phyloP scores from a whole-genome alignment of 495 filamentous ascomycete genomes.

The Podospora tetraspora region DNA sequence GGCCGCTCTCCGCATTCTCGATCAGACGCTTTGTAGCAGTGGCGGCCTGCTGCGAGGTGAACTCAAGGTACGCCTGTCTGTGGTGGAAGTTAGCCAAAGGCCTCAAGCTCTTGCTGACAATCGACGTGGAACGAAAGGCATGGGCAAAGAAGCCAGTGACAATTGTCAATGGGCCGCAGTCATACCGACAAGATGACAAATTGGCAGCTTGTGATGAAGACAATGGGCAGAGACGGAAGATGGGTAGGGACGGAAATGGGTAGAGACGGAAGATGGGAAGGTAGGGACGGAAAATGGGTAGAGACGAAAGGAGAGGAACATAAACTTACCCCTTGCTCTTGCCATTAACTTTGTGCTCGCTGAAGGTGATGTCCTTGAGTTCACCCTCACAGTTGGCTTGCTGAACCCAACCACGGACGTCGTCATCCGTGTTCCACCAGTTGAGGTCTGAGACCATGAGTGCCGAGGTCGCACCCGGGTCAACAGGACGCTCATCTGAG shows the following conservation, averaged over 20 bases:
- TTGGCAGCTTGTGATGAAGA: neutral
- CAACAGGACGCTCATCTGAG: conserved; percentile 68
- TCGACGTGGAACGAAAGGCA: neutral
- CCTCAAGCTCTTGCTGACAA: neutral
- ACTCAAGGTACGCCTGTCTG: conserved; percentile 88
- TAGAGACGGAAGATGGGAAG: neutral
- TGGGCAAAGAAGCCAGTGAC: neutral
- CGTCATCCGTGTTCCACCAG: conserved; percentile 97
- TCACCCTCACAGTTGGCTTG: conserved; percentile 72
- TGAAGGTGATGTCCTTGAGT: conserved; percentile 89
- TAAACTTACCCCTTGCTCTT: conserved; percentile 87
- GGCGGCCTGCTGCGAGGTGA: conserved; percentile 76
- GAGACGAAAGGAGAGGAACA: neutral
- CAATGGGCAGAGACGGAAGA: neutral
- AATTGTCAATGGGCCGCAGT: neutral
- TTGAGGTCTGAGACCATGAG: conserved; percentile 80
- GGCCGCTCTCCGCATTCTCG: conserved; percentile 47
- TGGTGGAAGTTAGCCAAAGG: neutral
- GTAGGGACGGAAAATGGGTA: neutral
- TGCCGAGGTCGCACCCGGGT: conserved; percentile 77
- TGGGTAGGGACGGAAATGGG: neutral
- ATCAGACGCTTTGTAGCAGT: conserved; percentile 80
- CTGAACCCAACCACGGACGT: conserved; percentile 82
- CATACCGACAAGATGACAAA: neutral
- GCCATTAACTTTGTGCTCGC: conserved; percentile 96